A percentile compares a stretch with the other conserved stretches of the same genome.
Conservation (phyloP, 192 early-diverging fungal genomes). For the Gonapodya prolifera region DNA sequence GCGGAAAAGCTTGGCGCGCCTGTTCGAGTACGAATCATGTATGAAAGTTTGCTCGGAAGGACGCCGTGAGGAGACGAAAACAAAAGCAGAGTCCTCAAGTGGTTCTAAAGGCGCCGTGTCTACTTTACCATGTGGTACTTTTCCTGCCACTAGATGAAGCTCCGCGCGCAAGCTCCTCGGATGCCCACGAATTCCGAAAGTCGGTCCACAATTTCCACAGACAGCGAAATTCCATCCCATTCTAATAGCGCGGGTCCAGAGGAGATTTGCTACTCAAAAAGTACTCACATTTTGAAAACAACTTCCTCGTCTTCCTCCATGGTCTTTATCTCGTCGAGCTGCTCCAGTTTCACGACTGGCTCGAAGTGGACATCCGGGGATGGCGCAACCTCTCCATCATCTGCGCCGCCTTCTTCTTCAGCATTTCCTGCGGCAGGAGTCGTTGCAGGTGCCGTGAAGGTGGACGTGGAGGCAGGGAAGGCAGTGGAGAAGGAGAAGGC, state of each 20-base stretch:
- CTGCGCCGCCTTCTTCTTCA: slow-evolving; percentile 8
- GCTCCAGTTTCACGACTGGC: slow-evolving; percentile 84
- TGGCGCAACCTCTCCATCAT: slow-evolving; percentile 66
- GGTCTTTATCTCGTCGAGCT: slow-evolving; percentile 83
- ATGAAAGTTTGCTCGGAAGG: no score
- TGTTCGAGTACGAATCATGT: slow-evolving; percentile 14
- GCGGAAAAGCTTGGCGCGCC: slow-evolving; percentile 96
- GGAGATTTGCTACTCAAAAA: no score
- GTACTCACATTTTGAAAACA: slow-evolving; percentile 79
- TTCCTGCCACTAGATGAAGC: no score
- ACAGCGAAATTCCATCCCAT: no score
- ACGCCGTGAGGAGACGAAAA: no score
- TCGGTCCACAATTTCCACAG: no score
- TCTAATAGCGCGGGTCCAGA: no score
- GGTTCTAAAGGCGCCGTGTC: no score
- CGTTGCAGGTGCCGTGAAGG: background rate
- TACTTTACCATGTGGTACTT: no score
- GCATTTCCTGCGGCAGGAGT: background rate
- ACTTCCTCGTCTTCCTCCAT: slow-evolving; percentile 89
- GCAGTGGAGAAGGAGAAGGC: background rate
- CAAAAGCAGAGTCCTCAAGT: background rate
- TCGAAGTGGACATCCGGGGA: slow-evolving; percentile 90
- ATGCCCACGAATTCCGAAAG: no score
- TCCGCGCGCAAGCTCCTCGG: no score
- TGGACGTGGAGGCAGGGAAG: background rate